phyloP scores from a whole-genome alignment of 2,329 filamentous ascomycete species.

The Trichoderma sp. region DNA sequence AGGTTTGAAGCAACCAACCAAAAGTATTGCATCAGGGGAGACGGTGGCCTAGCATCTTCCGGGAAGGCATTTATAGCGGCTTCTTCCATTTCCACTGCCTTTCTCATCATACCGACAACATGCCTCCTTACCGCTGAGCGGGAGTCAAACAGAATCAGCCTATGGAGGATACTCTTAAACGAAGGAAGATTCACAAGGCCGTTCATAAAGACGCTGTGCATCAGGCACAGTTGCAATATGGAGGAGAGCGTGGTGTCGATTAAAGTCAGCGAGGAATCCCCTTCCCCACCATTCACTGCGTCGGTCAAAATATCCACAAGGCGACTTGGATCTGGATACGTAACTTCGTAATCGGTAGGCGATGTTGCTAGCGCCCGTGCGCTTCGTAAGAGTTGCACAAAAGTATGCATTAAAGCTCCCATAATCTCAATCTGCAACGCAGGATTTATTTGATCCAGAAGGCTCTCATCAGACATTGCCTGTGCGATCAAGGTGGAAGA shows the following conservation, averaged over 20 bases:
- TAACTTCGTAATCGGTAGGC: neutral
- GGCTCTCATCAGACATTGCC: constrained; percentile 57
- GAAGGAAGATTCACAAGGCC: constrained; percentile 25
- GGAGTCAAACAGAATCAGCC: constrained; percentile 31
- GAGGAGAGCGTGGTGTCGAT: constrained; percentile 30
- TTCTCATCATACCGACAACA: constrained; percentile 37
- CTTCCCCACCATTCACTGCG: constrained; percentile 24
- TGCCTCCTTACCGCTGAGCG: constrained; percentile 31
- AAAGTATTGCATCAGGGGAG: constrained; percentile 28
- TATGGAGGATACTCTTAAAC: constrained; percentile 27
- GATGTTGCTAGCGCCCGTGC: neutral
- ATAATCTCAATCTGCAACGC: constrained; percentile 30
- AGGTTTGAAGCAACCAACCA: constrained; percentile 36
- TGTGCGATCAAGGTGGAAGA: constrained; percentile 55
- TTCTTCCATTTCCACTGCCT: constrained; percentile 24
- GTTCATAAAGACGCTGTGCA: constrained; percentile 32
- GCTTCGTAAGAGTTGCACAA: constrained; percentile 32
- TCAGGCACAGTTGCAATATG: constrained; percentile 32
- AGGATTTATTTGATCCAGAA: constrained; percentile 41
- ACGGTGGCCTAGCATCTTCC: neutral
- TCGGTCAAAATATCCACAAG: constrained; percentile 29
- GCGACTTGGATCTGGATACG: constrained; percentile 19
- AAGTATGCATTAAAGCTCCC: constrained; percentile 30
- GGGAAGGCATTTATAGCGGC: constrained; percentile 2
- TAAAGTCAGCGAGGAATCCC: constrained; percentile 28